Conservation (phyloP, 345 rosid species). For the Brassica nigra region DNA sequence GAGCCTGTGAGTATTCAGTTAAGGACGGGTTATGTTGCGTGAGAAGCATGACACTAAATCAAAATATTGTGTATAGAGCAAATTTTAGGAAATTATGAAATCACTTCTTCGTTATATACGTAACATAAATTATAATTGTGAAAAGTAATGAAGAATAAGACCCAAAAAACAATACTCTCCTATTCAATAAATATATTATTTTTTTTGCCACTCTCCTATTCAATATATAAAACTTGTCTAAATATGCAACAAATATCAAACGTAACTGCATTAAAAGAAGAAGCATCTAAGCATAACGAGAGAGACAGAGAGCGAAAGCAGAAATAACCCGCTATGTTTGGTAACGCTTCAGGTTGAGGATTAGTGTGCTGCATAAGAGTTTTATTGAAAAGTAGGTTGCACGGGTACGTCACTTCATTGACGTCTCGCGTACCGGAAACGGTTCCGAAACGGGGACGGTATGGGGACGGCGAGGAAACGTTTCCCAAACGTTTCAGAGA, state of each 20-base stretch:
- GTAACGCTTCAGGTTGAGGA: not conserved
- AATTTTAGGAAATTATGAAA: not conserved
- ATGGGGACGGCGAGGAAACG: no score
- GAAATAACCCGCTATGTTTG: not conserved
- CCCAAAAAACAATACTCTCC: not conserved
- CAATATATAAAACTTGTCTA: not conserved
- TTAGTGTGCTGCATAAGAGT: not conserved
- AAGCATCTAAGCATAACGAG: not conserved
- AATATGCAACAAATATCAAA: not conserved
- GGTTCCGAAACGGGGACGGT: no score
- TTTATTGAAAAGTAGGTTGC: not conserved
- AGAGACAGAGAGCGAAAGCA: not conserved
- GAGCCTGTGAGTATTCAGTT: not conserved
- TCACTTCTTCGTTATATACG: not conserved
- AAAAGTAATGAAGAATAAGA: not conserved
- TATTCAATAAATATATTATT: no score
- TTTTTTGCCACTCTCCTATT: no score
- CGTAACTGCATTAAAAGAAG: not conserved
- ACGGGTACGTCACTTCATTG: no score
- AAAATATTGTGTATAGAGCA: not conserved
- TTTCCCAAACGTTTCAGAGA: no score
- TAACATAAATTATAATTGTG: not conserved
- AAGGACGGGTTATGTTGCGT: not conserved
- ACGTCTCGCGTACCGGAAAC: no score
- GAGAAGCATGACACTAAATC: conserved; percentile 10